These are phyloP conservation scores for Nakaseomyces glabratus DNA, from an alignment of 1,139 yeast species.

Conservation along the genomic window DNA sequence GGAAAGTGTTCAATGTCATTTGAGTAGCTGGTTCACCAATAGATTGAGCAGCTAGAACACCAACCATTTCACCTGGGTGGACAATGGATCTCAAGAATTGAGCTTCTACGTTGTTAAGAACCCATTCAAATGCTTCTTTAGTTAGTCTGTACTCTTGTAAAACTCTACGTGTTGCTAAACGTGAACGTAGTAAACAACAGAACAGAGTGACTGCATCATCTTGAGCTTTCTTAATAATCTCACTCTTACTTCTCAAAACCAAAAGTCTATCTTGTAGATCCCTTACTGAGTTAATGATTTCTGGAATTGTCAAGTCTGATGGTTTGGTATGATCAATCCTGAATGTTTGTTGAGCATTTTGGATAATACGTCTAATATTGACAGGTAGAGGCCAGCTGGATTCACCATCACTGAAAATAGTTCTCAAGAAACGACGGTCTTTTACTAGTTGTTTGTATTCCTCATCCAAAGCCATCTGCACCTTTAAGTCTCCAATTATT, in stretches of 20 bases:
- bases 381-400: constrained; percentile 97
- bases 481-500: constrained; percentile 78
- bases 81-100: constrained; percentile 91
- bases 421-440: constrained; percentile 76
- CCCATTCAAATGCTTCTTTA: constrained; percentile 90
- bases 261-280: constrained; percentile 56
- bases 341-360: constrained; percentile 95
- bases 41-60: constrained; percentile 98
- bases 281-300: constrained; percentile 67
- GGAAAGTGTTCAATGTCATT: constrained; percentile 99
- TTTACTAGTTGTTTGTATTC: constrained; percentile 69
- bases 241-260: constrained; percentile 78
- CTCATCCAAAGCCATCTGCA: constrained; percentile 72
- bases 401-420: constrained; percentile 87
- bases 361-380: constrained; percentile 90
- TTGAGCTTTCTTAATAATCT: constrained; percentile 75
- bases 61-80: constrained; percentile 99
- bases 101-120: constrained; percentile 82
- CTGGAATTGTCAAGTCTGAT: constrained; percentile 78
- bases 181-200: constrained; percentile 85
- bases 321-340: constrained; percentile 86
- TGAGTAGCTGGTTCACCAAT: constrained; percentile 99
- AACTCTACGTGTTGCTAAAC: constrained; percentile 84
- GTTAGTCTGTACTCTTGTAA: constrained; percentile 83
- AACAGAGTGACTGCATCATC: constrained; percentile 82